phyloP scores from a whole-genome alignment of 257 asterid genomes.

The Orobanche coerulescens region DNA sequence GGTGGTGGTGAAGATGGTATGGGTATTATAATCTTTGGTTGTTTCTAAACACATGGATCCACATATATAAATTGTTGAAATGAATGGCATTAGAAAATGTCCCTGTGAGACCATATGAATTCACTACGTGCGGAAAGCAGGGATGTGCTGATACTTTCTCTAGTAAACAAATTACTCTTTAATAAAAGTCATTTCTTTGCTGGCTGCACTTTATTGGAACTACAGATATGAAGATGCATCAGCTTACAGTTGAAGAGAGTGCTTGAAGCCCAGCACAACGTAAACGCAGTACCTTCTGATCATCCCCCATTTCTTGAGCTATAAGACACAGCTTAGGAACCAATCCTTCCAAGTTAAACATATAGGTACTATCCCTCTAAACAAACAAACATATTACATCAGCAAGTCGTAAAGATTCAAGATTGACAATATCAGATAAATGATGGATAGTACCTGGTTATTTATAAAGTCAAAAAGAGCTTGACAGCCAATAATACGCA shows the following conservation, averaged over 20 bases:
- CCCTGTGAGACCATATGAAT: constrained; percentile 7
- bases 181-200: constrained; percentile 9
- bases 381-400: constrained; percentile 22
- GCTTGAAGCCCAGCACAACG: constrained; percentile 71
- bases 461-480: constrained; percentile 65
- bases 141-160: background rate
- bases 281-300: constrained; percentile 37
- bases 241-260: constrained; percentile 55
- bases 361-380: constrained; percentile 63
- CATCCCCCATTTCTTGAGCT: constrained; percentile 68
- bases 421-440: constrained; percentile 3
- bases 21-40: background rate
- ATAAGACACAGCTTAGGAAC: constrained; percentile 62
- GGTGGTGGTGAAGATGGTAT: background rate
- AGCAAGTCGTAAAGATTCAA: constrained; percentile 21
- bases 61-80: background rate
- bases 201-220: constrained; percentile 8
- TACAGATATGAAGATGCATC: constrained; percentile 5
- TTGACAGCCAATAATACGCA: constrained; percentile 56
- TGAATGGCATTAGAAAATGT: background rate
- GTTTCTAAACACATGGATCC: background rate
- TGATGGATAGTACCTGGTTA: constrained; percentile 46
- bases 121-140: background rate
- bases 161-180: constrained; percentile 12
- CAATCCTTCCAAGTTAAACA: constrained; percentile 63